A percentile compares a stretch with the other conserved stretches of the same genome.
Conservation (phyloP, 495 filamentous ascomycete genomes). For the Aspergillus kassunensis region DNA sequence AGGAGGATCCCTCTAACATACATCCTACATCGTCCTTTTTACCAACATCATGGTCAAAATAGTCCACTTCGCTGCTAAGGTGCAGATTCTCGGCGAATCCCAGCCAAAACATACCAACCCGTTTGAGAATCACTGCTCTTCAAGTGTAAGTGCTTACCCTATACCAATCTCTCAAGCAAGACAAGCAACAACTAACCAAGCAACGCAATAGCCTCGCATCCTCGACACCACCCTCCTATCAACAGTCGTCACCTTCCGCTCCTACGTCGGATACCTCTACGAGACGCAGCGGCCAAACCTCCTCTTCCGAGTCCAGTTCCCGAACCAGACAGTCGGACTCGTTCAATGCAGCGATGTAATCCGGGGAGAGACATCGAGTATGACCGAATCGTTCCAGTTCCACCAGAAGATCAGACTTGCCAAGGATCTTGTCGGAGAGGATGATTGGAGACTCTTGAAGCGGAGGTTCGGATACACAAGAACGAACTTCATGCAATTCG, state of each 20-base stretch:
- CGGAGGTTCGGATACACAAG: neutral
- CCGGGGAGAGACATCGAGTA: neutral
- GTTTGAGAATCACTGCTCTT: no score
- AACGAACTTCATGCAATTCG: neutral
- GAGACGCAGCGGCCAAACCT: neutral
- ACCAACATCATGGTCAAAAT: no score
- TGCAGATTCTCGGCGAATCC: no score
- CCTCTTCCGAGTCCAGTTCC: neutral
- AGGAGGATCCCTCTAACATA: no score
- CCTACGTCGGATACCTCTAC: neutral
- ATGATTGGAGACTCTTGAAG: neutral
- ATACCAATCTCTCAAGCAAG: no score
- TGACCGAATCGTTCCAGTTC: neutral
- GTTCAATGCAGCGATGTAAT: neutral
- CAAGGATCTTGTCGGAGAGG: neutral
- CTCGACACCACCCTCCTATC: neutral
- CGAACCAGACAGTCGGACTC: neutral
- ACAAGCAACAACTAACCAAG: no score
- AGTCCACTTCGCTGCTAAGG: no score
- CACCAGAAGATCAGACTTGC: neutral
- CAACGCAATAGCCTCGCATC: neutral
- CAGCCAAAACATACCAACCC: no score
- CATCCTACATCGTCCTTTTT: no score
- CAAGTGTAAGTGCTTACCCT: no score
- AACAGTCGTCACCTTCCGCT: neutral